Evolutionary conservation across 2,329 filamentous ascomycete species (phyloP), one percentile per base, ranked within the genome.

Genomic region (Exophiala viscosa): DNA sequence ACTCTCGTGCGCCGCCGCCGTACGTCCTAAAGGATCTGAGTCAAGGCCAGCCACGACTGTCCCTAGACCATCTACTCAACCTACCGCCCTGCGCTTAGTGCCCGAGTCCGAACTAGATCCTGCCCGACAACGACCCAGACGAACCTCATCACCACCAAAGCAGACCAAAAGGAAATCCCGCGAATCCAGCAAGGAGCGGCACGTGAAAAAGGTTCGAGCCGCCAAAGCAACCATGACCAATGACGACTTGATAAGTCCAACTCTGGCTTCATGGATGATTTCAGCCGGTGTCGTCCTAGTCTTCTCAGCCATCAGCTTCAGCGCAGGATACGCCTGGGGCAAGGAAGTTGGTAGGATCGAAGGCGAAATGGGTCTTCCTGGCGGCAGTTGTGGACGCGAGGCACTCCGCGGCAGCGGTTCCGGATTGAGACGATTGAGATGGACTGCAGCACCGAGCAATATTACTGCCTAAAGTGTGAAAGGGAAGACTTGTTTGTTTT

Each of bases 1-100:
- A 10, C 81, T 99, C 10, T 96, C 92, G n/a, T 95, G 90, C 64
- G 92, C 90, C 0, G 90, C 91, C 2, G 93, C 92, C 0, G 93
- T 92, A 1, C 82, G 93, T 39, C 13, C 83, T 86, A 1, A 96
- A 93, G 66, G 73, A 76, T 45, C 64, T 53, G 72, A 70, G 42
- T 65, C 34, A 11, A 39, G 46, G 14, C 42, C 69, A 40, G 44
- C 49, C 46, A 48, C 49, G n/a, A 15, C 40, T 31, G 11, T 40
- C 6, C 40, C 41, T 28, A 53, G 57, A 42, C 34, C 49, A 8
- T 53, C 60, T 6, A 55, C 50, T 15, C 60, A 64, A 45, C 55
- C 60, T 3, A 61, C 62, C n/a, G 35, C 59, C 7, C 76, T 85
- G 43, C 75, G 82, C 20, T 69, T 86, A 17, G 77, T 86, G 0